These are phyloP conservation scores for Mycosphaerella sp. DNA, from an alignment of 2,329 filamentous ascomycete genomes.

Conservation along the genomic window DNA sequence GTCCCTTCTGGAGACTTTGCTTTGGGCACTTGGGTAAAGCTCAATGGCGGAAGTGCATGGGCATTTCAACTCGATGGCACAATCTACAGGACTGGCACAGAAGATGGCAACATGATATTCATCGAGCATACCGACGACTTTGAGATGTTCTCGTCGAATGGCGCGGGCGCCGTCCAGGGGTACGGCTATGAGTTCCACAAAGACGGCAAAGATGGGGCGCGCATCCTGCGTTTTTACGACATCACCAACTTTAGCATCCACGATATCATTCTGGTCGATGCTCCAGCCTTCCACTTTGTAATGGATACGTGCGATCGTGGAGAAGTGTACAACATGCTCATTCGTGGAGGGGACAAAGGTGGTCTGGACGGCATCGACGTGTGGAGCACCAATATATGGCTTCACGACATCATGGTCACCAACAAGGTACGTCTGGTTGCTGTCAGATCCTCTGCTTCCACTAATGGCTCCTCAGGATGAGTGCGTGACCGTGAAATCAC, in stretches of 20 bases:
- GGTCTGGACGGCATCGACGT: slow-evolving; percentile 54
- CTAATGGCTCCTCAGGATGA: slow-evolving; percentile 40
- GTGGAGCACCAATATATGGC: slow-evolving; percentile 50
- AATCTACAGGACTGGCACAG: slow-evolving; percentile 48
- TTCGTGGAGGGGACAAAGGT: slow-evolving; percentile 48
- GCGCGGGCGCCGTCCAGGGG: slow-evolving; percentile 48
- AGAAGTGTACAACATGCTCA: slow-evolving; percentile 51
- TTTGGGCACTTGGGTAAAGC: slow-evolving; percentile 45
- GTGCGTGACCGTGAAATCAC: slow-evolving; percentile 52
- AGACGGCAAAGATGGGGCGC: slow-evolving; percentile 37
- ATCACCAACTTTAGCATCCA: slow-evolving; percentile 45
- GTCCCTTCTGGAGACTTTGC: slow-evolving; percentile 47
- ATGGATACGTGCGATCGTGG: slow-evolving; percentile 48
- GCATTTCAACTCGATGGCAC: slow-evolving; percentile 50
- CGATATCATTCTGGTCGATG: slow-evolving; percentile 45
- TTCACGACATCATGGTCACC: slow-evolving; percentile 55
- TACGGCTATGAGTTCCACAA: slow-evolving; percentile 47
- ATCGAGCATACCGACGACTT: slow-evolving; percentile 42
- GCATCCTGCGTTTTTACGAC: slow-evolving; percentile 43
- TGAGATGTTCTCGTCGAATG: slow-evolving; percentile 49
- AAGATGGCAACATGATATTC: slow-evolving; percentile 49
- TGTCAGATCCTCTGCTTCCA: background rate
- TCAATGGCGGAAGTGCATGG: slow-evolving; percentile 44
- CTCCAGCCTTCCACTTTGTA: slow-evolving; percentile 47
- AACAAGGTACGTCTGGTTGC: slow-evolving; percentile 40